Base-by-base conservation (phyloP, 345 rosid genomes). In the Gossypioides kirkii region DNA sequence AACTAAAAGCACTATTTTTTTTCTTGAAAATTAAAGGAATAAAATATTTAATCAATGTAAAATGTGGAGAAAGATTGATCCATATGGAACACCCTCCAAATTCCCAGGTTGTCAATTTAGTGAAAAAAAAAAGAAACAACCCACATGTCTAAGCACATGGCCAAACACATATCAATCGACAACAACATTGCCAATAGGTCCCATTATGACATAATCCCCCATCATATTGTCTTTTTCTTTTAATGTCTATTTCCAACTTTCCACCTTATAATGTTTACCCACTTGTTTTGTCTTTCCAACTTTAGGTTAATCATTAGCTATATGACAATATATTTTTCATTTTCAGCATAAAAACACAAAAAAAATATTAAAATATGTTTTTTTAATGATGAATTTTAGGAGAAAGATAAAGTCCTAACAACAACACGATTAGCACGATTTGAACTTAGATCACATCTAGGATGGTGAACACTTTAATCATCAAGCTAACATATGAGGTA, bases 81-180 rank as follows among this genome's bases (percentile, higher is more conserved):
- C 61, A 4, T 54, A 20, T 54, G 59, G 59, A 54, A 20, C 25
- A 32, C 59, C 26, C 12, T 58, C 36, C 61, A 10, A 11, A 1
- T 58, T 23, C 36, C 36, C 61, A 11, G 61, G 61, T 58, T 58
- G 16, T 58, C 25, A 32, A 11, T 23, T 23, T 58, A 23, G 16
- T 23, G 16, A 56, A 25, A 11, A 47, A 5, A 52, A 14, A 58
- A 58, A 11, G 14, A 23, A 23, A 58, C 61, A 58, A 23, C 36
- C 61, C 61, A 58, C 36, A 58, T 58, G 61, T 25, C 36, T 58
- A 23, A 58, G 61, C 62, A 59, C 62, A 25, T 59, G 62, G 62
- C 41, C 62, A 12, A 59, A 9, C 55, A 56, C 61, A 55, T 14
- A 10, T 20, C 61, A 56, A 22, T n/a, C 60, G 1, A 54, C 60